Conservation (phyloP, 306 rosid genomes). For the Fragaria ananassa region DNA sequence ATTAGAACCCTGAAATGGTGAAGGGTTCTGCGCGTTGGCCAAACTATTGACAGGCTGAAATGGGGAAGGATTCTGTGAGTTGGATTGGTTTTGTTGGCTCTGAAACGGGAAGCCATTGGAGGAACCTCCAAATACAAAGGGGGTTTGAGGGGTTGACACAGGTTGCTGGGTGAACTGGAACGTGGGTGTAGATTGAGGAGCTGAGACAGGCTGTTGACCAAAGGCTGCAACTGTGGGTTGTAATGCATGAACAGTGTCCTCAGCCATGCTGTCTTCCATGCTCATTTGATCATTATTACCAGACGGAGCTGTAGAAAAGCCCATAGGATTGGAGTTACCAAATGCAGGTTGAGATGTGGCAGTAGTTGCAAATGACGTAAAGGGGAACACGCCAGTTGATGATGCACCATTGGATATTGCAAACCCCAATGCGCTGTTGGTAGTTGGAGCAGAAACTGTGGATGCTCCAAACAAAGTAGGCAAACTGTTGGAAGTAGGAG, state of each 20-base stretch:
- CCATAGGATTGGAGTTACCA: conserved; percentile 39
- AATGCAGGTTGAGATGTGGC: conserved; percentile 56
- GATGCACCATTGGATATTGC: conserved; percentile 48
- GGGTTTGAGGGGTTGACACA: conserved; percentile 39
- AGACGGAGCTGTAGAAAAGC: conserved; percentile 41
- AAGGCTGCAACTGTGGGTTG: conserved; percentile 40
- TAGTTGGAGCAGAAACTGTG: conserved; percentile 29
- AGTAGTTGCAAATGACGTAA: conserved; percentile 44
- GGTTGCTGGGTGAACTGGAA: conserved; percentile 54
- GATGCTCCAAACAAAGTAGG: conserved; percentile 31
- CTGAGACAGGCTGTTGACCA: conserved; percentile 38
- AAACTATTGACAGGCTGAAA: conserved; percentile 71
- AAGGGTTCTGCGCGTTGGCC: conserved; percentile 50
- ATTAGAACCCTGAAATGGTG: conserved; percentile 71
- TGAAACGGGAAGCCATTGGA: conserved; percentile 59
- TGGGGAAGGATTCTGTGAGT: conserved; percentile 55
- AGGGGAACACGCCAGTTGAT: conserved; percentile 52
- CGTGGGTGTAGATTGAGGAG: conserved; percentile 33
- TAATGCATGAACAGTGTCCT: conserved; percentile 59
- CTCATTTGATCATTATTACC: conserved; percentile 65
- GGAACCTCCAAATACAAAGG: conserved; percentile 48
- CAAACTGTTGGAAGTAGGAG: conserved; percentile 27
- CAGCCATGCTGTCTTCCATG: conserved; percentile 95
- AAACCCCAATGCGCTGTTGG: conserved; percentile 42
- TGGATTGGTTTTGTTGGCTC: conserved; percentile 44